phyloP scores from a whole-genome alignment of 1,284 basidiomycete species.

The Malassezia japonica region DNA sequence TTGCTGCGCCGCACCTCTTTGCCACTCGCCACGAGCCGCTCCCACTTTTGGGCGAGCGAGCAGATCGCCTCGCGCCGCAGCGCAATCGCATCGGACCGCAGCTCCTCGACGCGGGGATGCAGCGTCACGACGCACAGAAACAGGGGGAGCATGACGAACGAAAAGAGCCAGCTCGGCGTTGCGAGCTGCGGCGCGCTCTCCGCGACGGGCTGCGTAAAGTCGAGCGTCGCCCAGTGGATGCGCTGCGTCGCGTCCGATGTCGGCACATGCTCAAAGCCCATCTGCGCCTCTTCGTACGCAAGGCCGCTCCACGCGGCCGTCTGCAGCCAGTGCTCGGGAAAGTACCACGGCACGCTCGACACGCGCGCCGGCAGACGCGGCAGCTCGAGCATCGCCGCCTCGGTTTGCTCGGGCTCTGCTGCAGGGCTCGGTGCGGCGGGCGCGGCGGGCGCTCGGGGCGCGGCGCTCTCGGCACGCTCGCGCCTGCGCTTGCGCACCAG shows the following conservation, averaged over 20 bases:
- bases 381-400: slow-evolving; percentile 1
- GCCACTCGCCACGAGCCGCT: neutral
- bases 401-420: neutral
- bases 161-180: neutral
- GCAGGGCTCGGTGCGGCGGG: neutral
- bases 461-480: neutral
- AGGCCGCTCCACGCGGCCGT: slow-evolving; percentile 11
- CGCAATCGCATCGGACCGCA: slow-evolving; percentile 7
- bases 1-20: neutral
- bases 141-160: neutral
- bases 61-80: slow-evolving; percentile 13
- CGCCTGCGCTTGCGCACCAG: neutral
- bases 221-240: slow-evolving; percentile 5
- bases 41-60: slow-evolving; percentile 10
- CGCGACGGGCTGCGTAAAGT: neutral
- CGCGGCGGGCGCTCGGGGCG: neutral
- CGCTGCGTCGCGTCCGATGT: neutral
- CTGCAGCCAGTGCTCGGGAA: slow-evolving; percentile 4
- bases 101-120: slow-evolving; percentile 3
- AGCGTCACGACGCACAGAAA: slow-evolving; percentile 5
- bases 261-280: slow-evolving; percentile 13
- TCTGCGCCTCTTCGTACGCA: slow-evolving; percentile 9
- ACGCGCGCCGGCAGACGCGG: slow-evolving; percentile 7
- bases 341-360: neutral
- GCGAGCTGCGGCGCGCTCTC: neutral